Evolutionary conservation across 106 monocot species (phyloP).

Genomic region (Dendrobium huoshanense): DNA sequence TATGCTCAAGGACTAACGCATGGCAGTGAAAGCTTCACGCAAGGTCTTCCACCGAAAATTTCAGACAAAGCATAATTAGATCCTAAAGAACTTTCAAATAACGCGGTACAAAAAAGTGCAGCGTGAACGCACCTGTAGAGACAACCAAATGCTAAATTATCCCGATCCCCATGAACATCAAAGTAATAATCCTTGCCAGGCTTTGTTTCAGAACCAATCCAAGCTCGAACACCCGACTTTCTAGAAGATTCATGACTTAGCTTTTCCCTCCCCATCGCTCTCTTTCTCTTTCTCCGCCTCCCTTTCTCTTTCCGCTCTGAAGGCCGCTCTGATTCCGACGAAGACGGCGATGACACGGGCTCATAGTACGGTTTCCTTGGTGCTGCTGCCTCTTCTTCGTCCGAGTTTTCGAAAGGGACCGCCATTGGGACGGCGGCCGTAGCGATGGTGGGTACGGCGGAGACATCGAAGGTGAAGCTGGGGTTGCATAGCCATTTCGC

Average conservation of each 20-base stretch:
- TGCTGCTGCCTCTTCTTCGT: conserved; percentile 10
- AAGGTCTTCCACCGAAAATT: background rate
- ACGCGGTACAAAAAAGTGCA: background rate
- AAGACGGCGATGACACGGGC: conserved; percentile 33
- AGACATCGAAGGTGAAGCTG: conserved; percentile 64
- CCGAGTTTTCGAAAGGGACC: conserved; percentile 4
- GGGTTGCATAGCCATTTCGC: conserved; percentile 71
- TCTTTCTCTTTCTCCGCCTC: conserved; percentile 35
- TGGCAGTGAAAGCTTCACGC: background rate
- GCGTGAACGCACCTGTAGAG: conserved; percentile 56
- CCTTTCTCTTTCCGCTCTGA: conserved; percentile 30
- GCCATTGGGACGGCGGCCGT: conserved; percentile 1
- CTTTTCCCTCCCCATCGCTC: conserved; percentile 10
- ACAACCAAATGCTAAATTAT: conserved; percentile 76
- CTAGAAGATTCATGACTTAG: conserved; percentile 19
- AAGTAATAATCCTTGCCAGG: conserved; percentile 67
- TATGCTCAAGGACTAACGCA: background rate
- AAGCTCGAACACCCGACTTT: conserved; percentile 49
- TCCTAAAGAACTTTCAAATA: background rate
- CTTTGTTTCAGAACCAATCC: conserved; percentile 38
- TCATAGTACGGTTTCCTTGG: conserved; percentile 29
- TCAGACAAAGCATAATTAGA: background rate
- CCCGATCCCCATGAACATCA: conserved; percentile 69
- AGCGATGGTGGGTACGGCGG: conserved; percentile 16
- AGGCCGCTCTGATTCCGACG: conserved; percentile 19